Conservation (phyloP, 306 rosid species). For the Dryas alaskensis region DNA sequence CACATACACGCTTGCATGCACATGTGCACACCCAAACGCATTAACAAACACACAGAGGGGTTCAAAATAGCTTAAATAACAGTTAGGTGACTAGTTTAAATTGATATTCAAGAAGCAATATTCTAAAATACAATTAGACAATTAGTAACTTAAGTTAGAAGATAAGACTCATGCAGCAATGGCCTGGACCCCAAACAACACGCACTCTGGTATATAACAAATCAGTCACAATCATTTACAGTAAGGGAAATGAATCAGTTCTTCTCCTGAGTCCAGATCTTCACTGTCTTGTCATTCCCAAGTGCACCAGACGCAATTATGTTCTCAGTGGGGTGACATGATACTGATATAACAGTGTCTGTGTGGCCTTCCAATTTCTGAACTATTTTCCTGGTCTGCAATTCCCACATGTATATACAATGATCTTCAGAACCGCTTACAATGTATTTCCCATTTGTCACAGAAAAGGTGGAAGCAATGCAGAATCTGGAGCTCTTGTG, state of each 20-base stretch:
- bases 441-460: slow-evolving; percentile 80
- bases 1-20: not conserved
- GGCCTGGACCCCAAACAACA: not conserved
- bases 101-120: not conserved
- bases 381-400: slow-evolving; percentile 69
- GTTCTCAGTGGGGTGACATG: slow-evolving; percentile 87
- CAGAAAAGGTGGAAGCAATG: slow-evolving; percentile 74
- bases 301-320: slow-evolving; percentile 95
- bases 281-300: slow-evolving; percentile 83
- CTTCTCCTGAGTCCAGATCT: slow-evolving; percentile 81
- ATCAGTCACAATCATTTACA: slow-evolving; percentile 1
- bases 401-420: slow-evolving; percentile 78
- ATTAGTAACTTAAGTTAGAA: not conserved
- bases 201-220: not conserved
- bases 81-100: not conserved
- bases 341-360: slow-evolving; percentile 78
- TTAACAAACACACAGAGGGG: too few species aligned
- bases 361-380: slow-evolving; percentile 98
- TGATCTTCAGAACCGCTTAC: slow-evolving; percentile 94
- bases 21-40: too few species aligned
- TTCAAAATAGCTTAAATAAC: not conserved
- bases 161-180: slow-evolving; percentile 3
- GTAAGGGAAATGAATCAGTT: slow-evolving; percentile 32
- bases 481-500: slow-evolving; percentile 86
- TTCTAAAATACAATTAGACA: not conserved